Evolutionary conservation across 2,329 filamentous ascomycete species (phyloP).

Genomic region (Fusarium austroafricanum): DNA sequence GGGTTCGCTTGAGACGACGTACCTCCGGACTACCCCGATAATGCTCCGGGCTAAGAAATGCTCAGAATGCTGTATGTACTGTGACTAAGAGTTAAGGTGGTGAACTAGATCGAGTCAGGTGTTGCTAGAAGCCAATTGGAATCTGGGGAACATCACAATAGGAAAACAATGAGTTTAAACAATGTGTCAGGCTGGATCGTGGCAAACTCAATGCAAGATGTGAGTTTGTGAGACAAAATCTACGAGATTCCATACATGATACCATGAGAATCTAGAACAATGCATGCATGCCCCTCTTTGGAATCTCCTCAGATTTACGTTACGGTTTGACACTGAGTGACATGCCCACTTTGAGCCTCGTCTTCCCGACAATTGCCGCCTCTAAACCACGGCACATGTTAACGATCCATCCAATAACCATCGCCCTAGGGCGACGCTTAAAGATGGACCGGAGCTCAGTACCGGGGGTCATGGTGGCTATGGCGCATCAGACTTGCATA

Average conservation of each 20-base stretch:
- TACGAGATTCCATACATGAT: conserved; percentile 26
- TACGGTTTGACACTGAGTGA: neutral
- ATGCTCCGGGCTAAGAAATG: neutral
- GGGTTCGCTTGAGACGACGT: conserved; percentile 4
- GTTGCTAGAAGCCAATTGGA: neutral
- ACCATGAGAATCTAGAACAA: conserved; percentile 21
- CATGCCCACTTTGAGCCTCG: conserved; percentile 27
- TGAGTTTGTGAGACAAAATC: neutral
- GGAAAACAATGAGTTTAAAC: neutral
- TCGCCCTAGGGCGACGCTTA: conserved; percentile 13
- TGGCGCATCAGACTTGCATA: conserved; percentile 13
- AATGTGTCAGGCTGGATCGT: neutral
- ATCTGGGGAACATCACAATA: neutral
- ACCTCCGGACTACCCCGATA: conserved; percentile 32
- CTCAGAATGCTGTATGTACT: too few species aligned
- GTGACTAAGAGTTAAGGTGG: neutral
- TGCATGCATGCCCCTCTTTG: conserved; percentile 17
- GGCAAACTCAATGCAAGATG: conserved; percentile 3
- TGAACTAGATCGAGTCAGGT: conserved; percentile 19
- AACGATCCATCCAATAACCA: conserved; percentile 13
- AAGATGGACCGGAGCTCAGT: conserved; percentile 24
- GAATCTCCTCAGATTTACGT: conserved; percentile 21
- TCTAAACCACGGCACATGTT: conserved; percentile 22
- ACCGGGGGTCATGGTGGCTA: conserved; percentile 12
- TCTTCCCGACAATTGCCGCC: conserved; percentile 41